Base-by-base conservation (phyloP, 345 rosid species). In the Syzygium aromaticum region DNA sequence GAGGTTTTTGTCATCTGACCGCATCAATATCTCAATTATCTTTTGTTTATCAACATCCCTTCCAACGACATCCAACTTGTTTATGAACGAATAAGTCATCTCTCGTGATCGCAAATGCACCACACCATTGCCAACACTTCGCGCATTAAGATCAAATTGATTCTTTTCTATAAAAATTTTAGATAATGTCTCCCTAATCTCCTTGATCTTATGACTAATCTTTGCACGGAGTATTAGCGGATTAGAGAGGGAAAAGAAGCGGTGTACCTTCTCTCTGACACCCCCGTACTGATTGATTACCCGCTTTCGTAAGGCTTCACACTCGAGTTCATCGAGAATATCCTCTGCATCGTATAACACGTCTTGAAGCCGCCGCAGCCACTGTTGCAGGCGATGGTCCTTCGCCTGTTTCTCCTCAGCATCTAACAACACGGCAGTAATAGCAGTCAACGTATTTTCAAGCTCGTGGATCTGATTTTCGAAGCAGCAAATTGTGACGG, bases 1-100 rank as follows among this genome's bases (percentile, higher is more conserved):
- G 12, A 16, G 23, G 23, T 8, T 67, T 16, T 67, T 17, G 1
- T 5, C 1, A 33, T 17, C 0, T 2, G 78, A 5, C 1, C 2
- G 43, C 23, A 67, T 67, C 23, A 64, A 16, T 30, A 64, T 30
- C 43, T 64, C 12, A 7, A 64, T 30, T 30, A 64, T 64, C 43
- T 64, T 64, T 64, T 30, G 6, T 17, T 16, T 64, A 16, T 64
- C 43, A 30, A 1, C 2, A 0, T 64, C 77, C 30, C 77, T 64
- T 64, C 77, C 12, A 0, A 30, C 11, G 0, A 64, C 43, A 30
- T 30, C 77, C 43, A 17, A 30, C 77, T 64, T 64, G 12, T 64
- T 30, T 64, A 4, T 4, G 19, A 30, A 64, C 0, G 6, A 64
- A 11, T 64, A 30, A 30, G 77, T 30, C 43, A 30, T 64, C 12